phyloP scores from a whole-genome alignment of 2,329 filamentous ascomycete genomes.

The Penicillium sp. region DNA sequence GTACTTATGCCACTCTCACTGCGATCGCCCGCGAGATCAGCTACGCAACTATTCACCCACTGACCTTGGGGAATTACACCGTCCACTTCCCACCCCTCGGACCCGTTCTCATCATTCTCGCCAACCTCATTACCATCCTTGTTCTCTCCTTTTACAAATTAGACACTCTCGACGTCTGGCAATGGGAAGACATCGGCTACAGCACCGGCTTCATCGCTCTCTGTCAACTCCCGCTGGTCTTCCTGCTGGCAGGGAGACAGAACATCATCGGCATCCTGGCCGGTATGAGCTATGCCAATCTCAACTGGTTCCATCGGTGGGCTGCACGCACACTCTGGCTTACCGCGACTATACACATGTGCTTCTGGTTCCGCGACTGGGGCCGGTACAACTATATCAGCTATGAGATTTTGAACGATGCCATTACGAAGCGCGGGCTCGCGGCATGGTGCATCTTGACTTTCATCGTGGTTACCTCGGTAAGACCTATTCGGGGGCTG shows the following conservation, averaged over 20 bases:
- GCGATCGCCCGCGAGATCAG: conserved; percentile 57
- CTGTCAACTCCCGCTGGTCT: conserved; percentile 57
- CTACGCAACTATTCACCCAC: conserved; percentile 46
- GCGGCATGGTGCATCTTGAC: conserved; percentile 54
- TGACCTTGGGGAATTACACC: conserved; percentile 35
- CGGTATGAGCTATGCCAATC: conserved; percentile 51
- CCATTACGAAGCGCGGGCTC: conserved; percentile 54
- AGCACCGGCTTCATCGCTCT: conserved; percentile 57
- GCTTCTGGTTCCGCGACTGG: conserved; percentile 58
- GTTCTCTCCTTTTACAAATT: conserved; percentile 59
- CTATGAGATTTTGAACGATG: conserved; percentile 51
- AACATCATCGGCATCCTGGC: conserved; percentile 54
- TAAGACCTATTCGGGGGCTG: conserved; percentile 51
- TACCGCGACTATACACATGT: conserved; percentile 56
- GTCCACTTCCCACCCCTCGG: conserved; percentile 44
- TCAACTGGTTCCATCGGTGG: conserved; percentile 58
- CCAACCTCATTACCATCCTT: conserved; percentile 54
- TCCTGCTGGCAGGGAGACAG: conserved; percentile 57
- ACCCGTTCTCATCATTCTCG: conserved; percentile 35
- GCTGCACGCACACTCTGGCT: conserved; percentile 54
- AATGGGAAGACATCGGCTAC: conserved; percentile 60
- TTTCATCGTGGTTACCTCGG: conserved; percentile 55
- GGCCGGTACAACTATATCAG: conserved; percentile 52
- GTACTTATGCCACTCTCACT: conserved; percentile 54
- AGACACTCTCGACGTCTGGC: conserved; percentile 51